Evolutionary conservation across 345 rosid species (phyloP).

Genomic region (Boechera divaricarpa): DNA sequence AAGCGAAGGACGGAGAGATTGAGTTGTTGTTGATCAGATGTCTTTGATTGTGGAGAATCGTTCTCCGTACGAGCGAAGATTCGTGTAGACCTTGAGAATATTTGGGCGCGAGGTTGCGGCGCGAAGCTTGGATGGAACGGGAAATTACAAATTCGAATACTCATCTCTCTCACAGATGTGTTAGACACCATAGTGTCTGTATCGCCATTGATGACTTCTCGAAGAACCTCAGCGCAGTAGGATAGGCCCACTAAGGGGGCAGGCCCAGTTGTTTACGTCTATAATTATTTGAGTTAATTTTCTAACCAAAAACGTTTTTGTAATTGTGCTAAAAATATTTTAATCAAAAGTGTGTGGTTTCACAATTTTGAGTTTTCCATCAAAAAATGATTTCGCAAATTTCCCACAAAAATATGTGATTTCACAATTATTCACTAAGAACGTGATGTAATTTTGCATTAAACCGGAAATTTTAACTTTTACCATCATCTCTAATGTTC

Average conservation of each 20-base stretch:
- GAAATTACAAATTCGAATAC: conserved; percentile 30
- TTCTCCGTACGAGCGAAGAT: conserved; percentile 48
- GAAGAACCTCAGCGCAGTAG: not conserved
- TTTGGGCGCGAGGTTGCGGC: conserved; percentile 41
- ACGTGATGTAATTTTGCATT: too few relatives aligned
- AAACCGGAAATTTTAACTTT: too few relatives aligned
- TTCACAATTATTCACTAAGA: too few relatives aligned
- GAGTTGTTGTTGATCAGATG: conserved; percentile 56
- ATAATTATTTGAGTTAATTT: too few relatives aligned
- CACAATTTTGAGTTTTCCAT: too few relatives aligned
- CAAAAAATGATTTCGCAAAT: too few relatives aligned
- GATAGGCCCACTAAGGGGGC: conserved; percentile 12
- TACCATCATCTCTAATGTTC: too few relatives aligned
- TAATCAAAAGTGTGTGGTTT: too few relatives aligned
- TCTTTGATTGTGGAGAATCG: conserved; percentile 41
- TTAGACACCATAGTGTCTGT: not conserved
- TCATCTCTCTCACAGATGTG: conserved; percentile 33
- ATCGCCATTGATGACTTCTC: conserved; percentile 17
- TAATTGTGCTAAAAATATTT: too few relatives aligned
- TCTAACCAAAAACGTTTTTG: too few relatives aligned
- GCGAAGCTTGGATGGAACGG: conserved; percentile 18
- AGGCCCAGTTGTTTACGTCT: too few relatives aligned
- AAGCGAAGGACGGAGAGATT: conserved; percentile 92
- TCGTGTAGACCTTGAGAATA: conserved; percentile 34
- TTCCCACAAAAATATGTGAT: too few relatives aligned